These are phyloP conservation scores for Fusarium temperatum DNA, from an alignment of 2,329 filamentous ascomycete species.

Conservation along the genomic window DNA sequence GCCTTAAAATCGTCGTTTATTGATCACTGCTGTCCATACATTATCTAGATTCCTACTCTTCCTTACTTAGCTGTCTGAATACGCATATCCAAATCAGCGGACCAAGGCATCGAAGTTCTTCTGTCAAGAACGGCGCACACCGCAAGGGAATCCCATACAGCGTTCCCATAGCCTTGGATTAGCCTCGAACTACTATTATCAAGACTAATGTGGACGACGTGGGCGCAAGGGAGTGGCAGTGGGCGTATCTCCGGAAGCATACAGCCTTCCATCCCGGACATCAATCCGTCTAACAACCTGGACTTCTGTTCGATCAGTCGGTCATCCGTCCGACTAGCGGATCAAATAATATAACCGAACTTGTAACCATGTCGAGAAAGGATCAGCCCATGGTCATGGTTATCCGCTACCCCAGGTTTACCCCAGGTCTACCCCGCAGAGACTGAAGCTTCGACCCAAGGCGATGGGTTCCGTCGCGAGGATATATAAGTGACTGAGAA, in stretches of 20 bases:
- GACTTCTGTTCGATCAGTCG: neutral
- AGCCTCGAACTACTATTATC: fast-evolving
- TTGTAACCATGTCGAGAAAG: neutral
- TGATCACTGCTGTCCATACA: fast-evolving
- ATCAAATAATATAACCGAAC: neutral
- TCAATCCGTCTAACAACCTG: neutral
- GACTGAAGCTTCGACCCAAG: neutral
- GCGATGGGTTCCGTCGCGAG: neutral
- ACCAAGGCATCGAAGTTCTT: too few relatives aligned
- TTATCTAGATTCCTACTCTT: fast-evolving
- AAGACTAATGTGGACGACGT: neutral
- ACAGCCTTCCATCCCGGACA: neutral
- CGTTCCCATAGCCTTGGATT: fast-evolving
- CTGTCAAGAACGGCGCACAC: fast-evolving
- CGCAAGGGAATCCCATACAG: fast-evolving
- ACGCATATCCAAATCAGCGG: fast-evolving
- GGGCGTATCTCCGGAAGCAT: neutral
- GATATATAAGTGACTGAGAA: neutral
- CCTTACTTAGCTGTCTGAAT: too few relatives aligned
- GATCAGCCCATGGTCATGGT: neutral
- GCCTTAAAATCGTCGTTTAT: fast-evolving
- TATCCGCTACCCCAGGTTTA: constrained; percentile 21
- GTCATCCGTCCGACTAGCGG: neutral
- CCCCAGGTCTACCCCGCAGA: constrained; percentile 17
- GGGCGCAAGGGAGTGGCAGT: neutral